A percentile compares a stretch with the other conserved stretches of the same genome.
Conservation (phyloP, 2,329 filamentous ascomycete species). For the Diaporthe citri region DNA sequence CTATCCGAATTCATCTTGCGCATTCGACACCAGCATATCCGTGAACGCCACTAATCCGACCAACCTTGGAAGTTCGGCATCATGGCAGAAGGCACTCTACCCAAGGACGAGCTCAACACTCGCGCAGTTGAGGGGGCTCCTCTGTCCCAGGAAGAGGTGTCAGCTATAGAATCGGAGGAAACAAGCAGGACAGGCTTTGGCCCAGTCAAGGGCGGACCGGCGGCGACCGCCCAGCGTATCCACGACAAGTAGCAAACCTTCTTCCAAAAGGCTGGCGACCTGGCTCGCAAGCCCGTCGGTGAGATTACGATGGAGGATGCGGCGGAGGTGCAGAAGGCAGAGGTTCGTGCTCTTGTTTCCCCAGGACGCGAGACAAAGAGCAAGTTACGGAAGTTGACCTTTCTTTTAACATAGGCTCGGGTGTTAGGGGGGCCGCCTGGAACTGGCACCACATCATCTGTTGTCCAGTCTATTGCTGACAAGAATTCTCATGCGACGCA, state of each 20-base stretch:
- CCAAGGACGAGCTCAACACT: constrained; percentile 16
- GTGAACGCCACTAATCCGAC: neutral
- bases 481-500: neutral
- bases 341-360: neutral
- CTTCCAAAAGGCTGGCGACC: constrained; percentile 46
- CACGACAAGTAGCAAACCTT: constrained; percentile 52
- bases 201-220: constrained; percentile 49
- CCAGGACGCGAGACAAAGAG: neutral
- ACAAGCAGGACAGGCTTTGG: constrained; percentile 48
- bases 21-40: neutral
- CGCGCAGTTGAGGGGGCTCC: neutral
- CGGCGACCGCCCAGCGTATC: constrained; percentile 50
- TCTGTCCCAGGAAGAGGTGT: neutral
- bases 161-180: constrained; percentile 41
- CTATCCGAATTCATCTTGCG: neutral
- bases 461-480: neutral
- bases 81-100: neutral
- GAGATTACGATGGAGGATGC: constrained; percentile 47
- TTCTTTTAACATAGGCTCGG: neutral
- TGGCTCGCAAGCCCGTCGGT: constrained; percentile 46
- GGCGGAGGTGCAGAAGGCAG: constrained; percentile 9
- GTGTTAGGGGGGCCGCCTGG: neutral
- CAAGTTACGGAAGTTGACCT: neutral
- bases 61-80: neutral
- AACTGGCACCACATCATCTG: neutral